Evolutionary conservation across 108 stramenopile genomes (phyloP).

Genomic region (Fistulifera pelliculosa): DNA sequence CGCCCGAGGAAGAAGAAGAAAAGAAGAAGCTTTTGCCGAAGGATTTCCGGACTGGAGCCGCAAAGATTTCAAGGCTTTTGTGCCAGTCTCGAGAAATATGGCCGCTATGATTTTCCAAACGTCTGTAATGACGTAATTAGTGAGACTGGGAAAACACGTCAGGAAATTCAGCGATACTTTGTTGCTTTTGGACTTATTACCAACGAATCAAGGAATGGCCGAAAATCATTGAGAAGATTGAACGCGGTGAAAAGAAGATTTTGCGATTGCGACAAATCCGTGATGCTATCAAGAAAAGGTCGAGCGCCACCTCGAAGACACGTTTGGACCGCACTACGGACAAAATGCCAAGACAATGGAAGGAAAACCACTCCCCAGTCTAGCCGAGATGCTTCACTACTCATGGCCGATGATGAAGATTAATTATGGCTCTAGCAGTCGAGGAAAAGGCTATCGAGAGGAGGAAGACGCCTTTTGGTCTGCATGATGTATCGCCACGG

Average conservation of each 20-base stretch:
- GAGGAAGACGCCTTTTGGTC: constrained; percentile 96
- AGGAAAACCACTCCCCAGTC: constrained; percentile 52
- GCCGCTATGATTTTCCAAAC: constrained; percentile 71
- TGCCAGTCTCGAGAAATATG: constrained; percentile 80
- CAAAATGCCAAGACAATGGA: constrained; percentile 24
- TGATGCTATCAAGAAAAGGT: constrained; percentile 91
- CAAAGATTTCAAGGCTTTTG: constrained; percentile 91
- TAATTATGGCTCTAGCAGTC: constrained; percentile 53
- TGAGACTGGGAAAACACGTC: constrained; percentile 80
- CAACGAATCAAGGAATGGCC: constrained; percentile 75
- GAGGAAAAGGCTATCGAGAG: constrained; percentile 70
- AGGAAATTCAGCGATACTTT: constrained; percentile 86
- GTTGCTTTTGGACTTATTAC: constrained; percentile 85
- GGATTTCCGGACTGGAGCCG: constrained; percentile 92
- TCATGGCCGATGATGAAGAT: constrained; percentile 80
- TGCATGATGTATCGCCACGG: constrained; percentile 95
- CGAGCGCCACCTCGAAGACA: constrained; percentile 89
- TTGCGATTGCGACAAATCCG: constrained; percentile 78
- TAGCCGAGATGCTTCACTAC: constrained; percentile 65
- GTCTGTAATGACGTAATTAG: constrained; percentile 71
- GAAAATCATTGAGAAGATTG: constrained; percentile 83
- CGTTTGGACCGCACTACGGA: constrained; percentile 59
- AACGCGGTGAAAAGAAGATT: constrained; percentile 86
- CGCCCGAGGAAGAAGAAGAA: constrained; percentile 43
- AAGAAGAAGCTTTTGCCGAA: constrained; percentile 66